Evolutionary conservation across 2,329 filamentous ascomycete genomes (phyloP).

Genomic region (Tolypocladium tropicale): DNA sequence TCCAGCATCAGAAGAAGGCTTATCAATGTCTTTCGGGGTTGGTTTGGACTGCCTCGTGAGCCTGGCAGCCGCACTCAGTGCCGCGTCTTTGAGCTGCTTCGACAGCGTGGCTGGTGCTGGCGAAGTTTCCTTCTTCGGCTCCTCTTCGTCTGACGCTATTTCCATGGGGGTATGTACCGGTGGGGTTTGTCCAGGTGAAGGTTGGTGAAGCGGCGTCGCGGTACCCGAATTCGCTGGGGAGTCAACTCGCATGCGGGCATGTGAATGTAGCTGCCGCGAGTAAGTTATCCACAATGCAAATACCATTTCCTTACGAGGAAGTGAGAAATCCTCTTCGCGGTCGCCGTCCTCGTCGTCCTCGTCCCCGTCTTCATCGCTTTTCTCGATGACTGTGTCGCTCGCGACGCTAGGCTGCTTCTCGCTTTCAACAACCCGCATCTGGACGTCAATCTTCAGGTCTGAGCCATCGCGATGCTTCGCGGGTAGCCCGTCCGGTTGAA

Average conservation of each 20-base stretch:
- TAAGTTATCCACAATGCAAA: slow-evolving; percentile 98
- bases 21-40: slow-evolving; percentile 18
- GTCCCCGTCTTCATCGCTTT: slow-evolving; percentile 44
- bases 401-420: slow-evolving; percentile 55
- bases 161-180: slow-evolving; percentile 46
- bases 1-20: slow-evolving; percentile 23
- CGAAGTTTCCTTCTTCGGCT: slow-evolving; percentile 28
- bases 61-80: slow-evolving; percentile 43
- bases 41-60: slow-evolving; percentile 31
- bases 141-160: slow-evolving; percentile 41
- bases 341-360: slow-evolving; percentile 37
- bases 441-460: slow-evolving; percentile 87
- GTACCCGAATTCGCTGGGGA: slow-evolving; percentile 54
- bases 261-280: slow-evolving; percentile 77
- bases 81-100: slow-evolving; percentile 46
- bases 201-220: slow-evolving; percentile 66
- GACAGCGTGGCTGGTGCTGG: slow-evolving; percentile 39
- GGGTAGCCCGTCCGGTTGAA: slow-evolving; percentile 73
- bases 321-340: slow-evolving; percentile 32
- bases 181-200: slow-evolving; percentile 62
- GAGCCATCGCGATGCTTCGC: slow-evolving; percentile 85
- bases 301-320: slow-evolving; percentile 62
- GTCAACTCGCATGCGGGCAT: slow-evolving; percentile 46
- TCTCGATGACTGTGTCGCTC: slow-evolving; percentile 55
- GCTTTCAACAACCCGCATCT: slow-evolving; percentile 92